Evolutionary conservation across 2,329 filamentous ascomycete species (phyloP).

Genomic region (Botrytis tulipae): DNA sequence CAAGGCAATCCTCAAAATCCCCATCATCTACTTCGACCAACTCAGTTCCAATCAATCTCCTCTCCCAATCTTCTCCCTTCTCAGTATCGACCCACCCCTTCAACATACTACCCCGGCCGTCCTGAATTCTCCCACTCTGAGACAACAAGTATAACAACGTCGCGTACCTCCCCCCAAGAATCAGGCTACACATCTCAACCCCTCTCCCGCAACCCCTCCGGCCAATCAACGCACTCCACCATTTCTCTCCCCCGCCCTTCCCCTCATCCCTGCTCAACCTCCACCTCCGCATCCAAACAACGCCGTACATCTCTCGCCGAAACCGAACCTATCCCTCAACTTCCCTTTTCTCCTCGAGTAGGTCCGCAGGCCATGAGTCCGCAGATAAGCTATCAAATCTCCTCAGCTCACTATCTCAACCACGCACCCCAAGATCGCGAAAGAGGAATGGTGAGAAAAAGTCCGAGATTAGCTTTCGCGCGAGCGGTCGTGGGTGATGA

Average conservation of each 20-base stretch:
- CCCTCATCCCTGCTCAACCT: not conserved
- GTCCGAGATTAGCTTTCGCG: constrained; percentile 29
- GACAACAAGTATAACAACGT: not conserved
- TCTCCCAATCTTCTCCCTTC: constrained; percentile 24
- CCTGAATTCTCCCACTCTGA: constrained; percentile 43
- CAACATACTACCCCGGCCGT: constrained; percentile 34
- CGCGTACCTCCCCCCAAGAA: constrained; percentile 40
- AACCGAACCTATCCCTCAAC: constrained; percentile 35
- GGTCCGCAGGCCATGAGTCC: not conserved
- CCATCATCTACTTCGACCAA: constrained; percentile 19
- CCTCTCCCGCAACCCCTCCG: constrained; percentile 49
- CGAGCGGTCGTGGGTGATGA: not conserved
- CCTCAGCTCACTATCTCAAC: not conserved
- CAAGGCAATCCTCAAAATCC: constrained; percentile 17
- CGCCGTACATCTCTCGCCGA: constrained; percentile 31
- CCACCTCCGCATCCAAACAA: not conserved
- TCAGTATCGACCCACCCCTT: constrained; percentile 17
- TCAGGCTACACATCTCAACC: constrained; percentile 51
- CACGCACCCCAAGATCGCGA: not conserved
- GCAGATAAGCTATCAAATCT: constrained; percentile 31
- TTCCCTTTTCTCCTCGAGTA: constrained; percentile 33
- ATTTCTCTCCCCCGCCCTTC: constrained; percentile 7
- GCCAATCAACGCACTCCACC: constrained; percentile 41
- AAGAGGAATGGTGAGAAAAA: constrained; percentile 23
- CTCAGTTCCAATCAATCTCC: constrained; percentile 18